These are phyloP conservation scores for Eimeria falciformis DNA, from an alignment of 169 alveolate species.

Conservation along the genomic window DNA sequence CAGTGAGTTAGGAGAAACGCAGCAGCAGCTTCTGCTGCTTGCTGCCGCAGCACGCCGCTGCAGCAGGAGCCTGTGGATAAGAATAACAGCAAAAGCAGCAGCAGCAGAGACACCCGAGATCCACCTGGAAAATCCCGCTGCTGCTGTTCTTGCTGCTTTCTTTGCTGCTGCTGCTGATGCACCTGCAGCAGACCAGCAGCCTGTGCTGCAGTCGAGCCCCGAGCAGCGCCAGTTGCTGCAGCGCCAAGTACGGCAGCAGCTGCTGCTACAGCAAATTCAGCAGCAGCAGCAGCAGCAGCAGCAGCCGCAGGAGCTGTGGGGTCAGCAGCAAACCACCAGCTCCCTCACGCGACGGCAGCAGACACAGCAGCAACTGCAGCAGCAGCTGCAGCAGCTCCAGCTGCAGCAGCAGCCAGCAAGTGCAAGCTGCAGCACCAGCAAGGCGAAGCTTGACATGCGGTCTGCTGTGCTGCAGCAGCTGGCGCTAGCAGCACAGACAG, in stretches of 20 bases:
- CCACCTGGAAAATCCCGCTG: neutral
- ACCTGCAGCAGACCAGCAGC: conserved; percentile 33
- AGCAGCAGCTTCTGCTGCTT: conserved; percentile 56
- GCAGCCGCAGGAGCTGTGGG: conserved; percentile 23
- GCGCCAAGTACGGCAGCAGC: conserved; percentile 61
- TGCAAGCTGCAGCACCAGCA: conserved; percentile 29
- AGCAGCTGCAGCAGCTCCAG: conserved; percentile 24
- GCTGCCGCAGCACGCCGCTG: conserved; percentile 58
- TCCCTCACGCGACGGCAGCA: conserved; percentile 31
- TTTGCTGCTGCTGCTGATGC: conserved; percentile 35
- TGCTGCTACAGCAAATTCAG: conserved; percentile 55
- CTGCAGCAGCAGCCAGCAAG: conserved; percentile 6
- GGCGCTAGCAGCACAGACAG: neutral
- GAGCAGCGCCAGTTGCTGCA: conserved; percentile 64
- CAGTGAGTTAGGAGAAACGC: neutral
- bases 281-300: conserved; percentile 59
- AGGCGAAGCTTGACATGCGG: conserved; percentile 21
- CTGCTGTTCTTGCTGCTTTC: neutral
- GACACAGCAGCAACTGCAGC: conserved; percentile 16
- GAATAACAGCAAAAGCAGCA: neutral
- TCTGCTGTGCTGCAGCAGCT: conserved; percentile 63
- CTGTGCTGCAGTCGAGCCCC: conserved; percentile 26
- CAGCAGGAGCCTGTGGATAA: conserved; percentile 18
- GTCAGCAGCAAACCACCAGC: neutral
- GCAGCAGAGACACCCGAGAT: neutral